Base-by-base conservation (phyloP, 2,329 filamentous ascomycete genomes). In the Ophiobolus disseminans region DNA sequence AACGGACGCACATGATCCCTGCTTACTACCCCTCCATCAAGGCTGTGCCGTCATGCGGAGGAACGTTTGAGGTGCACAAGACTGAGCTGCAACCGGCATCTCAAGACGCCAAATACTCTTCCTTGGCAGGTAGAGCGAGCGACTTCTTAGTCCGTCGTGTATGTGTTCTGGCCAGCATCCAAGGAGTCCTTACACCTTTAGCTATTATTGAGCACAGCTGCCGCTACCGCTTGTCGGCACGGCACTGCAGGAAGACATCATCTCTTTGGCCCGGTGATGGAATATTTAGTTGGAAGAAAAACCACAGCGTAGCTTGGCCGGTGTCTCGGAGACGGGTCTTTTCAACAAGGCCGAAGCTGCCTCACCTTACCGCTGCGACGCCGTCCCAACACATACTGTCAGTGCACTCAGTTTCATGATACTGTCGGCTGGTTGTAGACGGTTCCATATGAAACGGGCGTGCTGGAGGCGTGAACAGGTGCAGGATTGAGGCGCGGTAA, bases 91-190 rank as follows among this genome's bases (percentile, higher is more conserved):
- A 39, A 34, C 19, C 41, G n/a, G 7, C 30, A 32, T n/a, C n/a
- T n/a, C n/a, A 32, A 10, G n/a, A 6, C 30, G 38, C 42, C 48
- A 36, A 10, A 41, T 22, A 21, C 42, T 30, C 9, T 17, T 32
- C 11, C 50, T 50, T 52, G 48, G 48, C 52, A 16, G n/a, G 30
- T 32, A 5, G 25, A 28, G 9, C 25, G 25, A 28, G 25, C 25
- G 10, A 3, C 9, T 28, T 28, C 25, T 28, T 28, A n/a, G 8
- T 32, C n/a, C n/a, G 20, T n/a, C 8, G 13, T 28, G 20, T 30
- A 28, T 22, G n/a, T 37, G 37, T 40, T 43, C 40, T 45, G 44
- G 38, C 40, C 47, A 14, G 21, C 14, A 22, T 46, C 44, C 50
- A 46, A 46, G 45, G 34, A n/a, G 9, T n/a, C n/a, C n/a, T n/a